Base-by-base conservation (phyloP, 1,139 yeast genomes). In the Tardiomyces blankii region DNA sequence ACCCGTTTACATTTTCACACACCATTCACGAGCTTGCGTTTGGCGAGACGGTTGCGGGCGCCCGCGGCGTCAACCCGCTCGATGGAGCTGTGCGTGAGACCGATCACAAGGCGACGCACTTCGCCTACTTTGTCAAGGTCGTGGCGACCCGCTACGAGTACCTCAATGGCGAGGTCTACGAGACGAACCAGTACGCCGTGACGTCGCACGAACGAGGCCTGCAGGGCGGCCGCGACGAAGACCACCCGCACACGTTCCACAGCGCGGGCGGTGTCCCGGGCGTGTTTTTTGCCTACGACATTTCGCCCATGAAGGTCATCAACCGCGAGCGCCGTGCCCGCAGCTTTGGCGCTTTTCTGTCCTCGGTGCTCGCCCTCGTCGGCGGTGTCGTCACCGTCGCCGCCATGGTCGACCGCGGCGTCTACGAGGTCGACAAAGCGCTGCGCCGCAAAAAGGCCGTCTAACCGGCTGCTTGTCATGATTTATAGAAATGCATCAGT, bases 321-420 rank as follows among this genome's bases (percentile, higher is more conserved):
- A 88, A 89, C 65, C 74, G 78, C 46, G 95, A 91, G 62, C 80
- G 78, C 53, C 83, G 80, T 54, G 76, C 79, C 38, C 83, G 80
- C 62, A 74, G 93, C 1, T 82, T 95, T 80, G 84, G 94, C 25
- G 86, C 91, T 3, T 89, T 91, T 60, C 63, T 89, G 39, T 72
- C 91, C 53, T 89, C 94, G 38, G 86, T 86, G 42, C 77, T 91
- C 54, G 82, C 95, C 50, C 86, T 94, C 11, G 75, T 89, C 42
- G 97, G 97, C 9, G 97, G 97, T 39, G 91, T 91, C 11, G 71
- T 91, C 49, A 91, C 96, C 46, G 89, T 91, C 18, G 97, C 95
- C 7, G 82, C 96, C 0, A 77, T 89, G 41, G 65, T 89, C 43
- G 98, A 91, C 63, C 75, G 89, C 51, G 80, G 93, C 2, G 84